Conservation (phyloP, 345 rosid species). For the Angophora floribunda region DNA sequence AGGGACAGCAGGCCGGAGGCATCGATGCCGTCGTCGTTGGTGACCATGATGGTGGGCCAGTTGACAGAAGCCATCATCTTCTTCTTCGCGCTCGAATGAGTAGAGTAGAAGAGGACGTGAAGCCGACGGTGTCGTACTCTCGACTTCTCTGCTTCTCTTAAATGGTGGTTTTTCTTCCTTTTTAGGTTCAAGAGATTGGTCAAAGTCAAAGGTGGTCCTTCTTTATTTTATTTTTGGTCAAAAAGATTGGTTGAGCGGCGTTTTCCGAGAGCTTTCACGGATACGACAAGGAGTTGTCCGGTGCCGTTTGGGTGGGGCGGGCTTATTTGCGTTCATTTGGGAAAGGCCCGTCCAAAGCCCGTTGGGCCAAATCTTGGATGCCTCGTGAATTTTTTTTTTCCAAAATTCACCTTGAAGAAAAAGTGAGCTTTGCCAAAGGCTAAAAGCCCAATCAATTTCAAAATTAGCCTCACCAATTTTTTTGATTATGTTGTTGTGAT, state of each 20-base stretch:
- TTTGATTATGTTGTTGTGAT: no score
- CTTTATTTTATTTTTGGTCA: no score
- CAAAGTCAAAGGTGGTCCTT: no score
- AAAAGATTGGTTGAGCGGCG: background rate
- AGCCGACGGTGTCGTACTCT: background rate
- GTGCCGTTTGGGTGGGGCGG: background rate
- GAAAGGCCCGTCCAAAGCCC: background rate
- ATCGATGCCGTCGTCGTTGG: slow-evolving; percentile 94
- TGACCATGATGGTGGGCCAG: slow-evolving; percentile 35
- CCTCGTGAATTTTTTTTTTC: no score
- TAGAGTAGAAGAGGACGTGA: background rate
- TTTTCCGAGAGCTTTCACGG: background rate
- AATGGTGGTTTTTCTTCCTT: no score
- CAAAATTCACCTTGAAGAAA: no score
- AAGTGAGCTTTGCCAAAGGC: no score
- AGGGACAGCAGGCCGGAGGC: slow-evolving; percentile 72
- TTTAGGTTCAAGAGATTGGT: no score
- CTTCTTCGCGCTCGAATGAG: background rate
- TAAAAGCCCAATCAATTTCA: no score
- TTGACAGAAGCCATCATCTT: background rate
- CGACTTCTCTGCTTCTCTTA: background rate
- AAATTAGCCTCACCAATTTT: no score
- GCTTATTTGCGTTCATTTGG: background rate
- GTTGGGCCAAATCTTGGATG: background rate
- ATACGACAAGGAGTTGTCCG: background rate